Conservation (phyloP, 2,329 filamentous ascomycete species). For the Aspergillus spinulosporus region DNA sequence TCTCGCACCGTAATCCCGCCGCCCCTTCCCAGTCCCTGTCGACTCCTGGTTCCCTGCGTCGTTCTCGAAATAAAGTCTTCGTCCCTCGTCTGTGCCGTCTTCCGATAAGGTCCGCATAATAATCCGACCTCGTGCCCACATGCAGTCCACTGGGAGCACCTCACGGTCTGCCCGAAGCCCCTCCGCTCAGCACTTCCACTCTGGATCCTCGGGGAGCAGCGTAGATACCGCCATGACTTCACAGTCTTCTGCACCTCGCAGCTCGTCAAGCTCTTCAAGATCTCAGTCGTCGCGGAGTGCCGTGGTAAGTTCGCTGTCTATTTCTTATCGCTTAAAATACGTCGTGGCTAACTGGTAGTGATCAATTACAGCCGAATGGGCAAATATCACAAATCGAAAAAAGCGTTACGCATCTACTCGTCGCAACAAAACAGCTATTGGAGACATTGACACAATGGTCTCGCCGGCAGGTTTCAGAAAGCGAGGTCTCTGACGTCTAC, state of each 20-base stretch:
- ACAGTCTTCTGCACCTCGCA: constrained; percentile 59
- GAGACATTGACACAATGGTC: constrained; percentile 99
- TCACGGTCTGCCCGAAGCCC: constrained; percentile 53
- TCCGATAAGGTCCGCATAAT: constrained; percentile 1
- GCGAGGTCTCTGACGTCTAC: constrained; percentile 96
- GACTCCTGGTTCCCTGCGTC: constrained; percentile 16
- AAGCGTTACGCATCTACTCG: constrained; percentile 94
- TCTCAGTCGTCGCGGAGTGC: constrained; percentile 57
- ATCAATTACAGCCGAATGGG: constrained; percentile 61
- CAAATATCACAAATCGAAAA: constrained; percentile 96
- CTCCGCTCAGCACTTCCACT: constrained; percentile 29
- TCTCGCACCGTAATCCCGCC: constrained; percentile 17
- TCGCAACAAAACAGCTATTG: constrained; percentile 95
- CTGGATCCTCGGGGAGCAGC: constrained; percentile 50
- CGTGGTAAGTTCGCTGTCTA: constrained; percentile 57
- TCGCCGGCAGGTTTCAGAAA: constrained; percentile 84
- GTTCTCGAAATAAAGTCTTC: constrained; percentile 9
- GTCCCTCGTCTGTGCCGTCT: not conserved
- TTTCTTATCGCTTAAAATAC: not conserved
- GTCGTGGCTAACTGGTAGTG: constrained; percentile 5
- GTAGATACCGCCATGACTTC: constrained; percentile 54
- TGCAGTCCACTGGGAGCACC: constrained; percentile 25
- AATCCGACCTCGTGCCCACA: constrained; percentile 16
- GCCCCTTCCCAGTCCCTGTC: constrained; percentile 3
- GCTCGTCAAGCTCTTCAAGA: constrained; percentile 66